Conservation (phyloP, 768 basidiomycete genomes). For the Leccinum truebloodii region DNA sequence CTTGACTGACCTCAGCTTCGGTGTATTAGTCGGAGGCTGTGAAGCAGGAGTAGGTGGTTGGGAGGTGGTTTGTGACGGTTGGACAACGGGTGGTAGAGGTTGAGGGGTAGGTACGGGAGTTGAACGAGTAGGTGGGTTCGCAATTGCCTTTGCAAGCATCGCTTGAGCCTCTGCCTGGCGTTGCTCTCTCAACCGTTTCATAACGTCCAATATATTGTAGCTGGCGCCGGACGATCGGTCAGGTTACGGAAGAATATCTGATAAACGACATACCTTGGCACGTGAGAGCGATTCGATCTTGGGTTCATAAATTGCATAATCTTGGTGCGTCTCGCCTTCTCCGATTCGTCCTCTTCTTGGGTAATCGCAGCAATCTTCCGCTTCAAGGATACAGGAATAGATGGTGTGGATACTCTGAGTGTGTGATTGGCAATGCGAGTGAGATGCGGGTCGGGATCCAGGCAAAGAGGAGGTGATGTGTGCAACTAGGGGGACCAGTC, state of each 20-base stretch:
- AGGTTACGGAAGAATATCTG: not conserved
- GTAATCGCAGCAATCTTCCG: slow-evolving; percentile 71
- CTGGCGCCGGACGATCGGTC: slow-evolving; percentile 32
- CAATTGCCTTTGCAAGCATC: slow-evolving; percentile 26
- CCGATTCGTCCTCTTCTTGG: slow-evolving; percentile 74
- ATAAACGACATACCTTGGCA: slow-evolving; percentile 47
- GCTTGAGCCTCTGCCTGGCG: slow-evolving; percentile 28
- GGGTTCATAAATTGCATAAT: slow-evolving; percentile 82
- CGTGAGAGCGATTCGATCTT: slow-evolving; percentile 43
- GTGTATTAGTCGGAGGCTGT: slow-evolving; percentile 30
- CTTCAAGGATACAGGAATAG: slow-evolving; percentile 73
- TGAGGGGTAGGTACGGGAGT: slow-evolving; percentile 33
- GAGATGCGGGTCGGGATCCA: slow-evolving; percentile 78
- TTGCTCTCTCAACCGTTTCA: slow-evolving; percentile 34
- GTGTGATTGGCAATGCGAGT: slow-evolving; percentile 76
- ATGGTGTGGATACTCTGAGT: slow-evolving; percentile 68
- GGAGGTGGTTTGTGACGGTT: slow-evolving; percentile 35
- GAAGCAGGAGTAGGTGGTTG: slow-evolving; percentile 27
- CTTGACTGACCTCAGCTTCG: slow-evolving; percentile 30
- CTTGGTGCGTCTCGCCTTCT: slow-evolving; percentile 70
- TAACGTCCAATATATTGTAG: slow-evolving; percentile 58
- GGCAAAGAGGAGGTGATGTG: slow-evolving; percentile 72
- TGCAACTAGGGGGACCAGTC: slow-evolving; percentile 52
- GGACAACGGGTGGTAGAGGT: slow-evolving; percentile 35
- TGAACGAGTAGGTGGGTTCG: slow-evolving; percentile 32